These are phyloP conservation scores for Aureobasidium namibiae DNA, from an alignment of 2,329 filamentous ascomycete genomes.

Conservation along the genomic window DNA sequence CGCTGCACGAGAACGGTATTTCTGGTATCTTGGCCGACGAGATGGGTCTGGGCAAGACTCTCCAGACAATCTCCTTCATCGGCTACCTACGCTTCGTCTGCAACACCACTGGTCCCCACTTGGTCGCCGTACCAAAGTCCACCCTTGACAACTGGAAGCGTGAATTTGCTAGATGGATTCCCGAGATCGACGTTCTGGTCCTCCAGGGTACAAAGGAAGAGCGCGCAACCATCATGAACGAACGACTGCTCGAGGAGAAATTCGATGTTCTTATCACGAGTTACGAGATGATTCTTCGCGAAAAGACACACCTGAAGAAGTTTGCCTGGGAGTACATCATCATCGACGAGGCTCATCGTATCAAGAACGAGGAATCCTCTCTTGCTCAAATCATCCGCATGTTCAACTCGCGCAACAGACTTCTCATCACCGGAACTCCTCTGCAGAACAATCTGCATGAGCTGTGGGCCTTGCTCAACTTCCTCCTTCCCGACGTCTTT, in stretches of 20 bases:
- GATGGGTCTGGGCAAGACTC: slow-evolving; percentile 96
- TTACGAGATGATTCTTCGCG: slow-evolving; percentile 96
- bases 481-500: slow-evolving; percentile 95
- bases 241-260: slow-evolving; percentile 84
- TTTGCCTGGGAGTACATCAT: slow-evolving; percentile 99
- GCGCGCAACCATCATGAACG: slow-evolving; percentile 77
- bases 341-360: slow-evolving; percentile 94
- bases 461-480: slow-evolving; percentile 94
- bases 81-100: slow-evolving; percentile 89
- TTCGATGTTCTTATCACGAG: slow-evolving; percentile 98
- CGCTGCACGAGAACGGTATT: slow-evolving; percentile 95
- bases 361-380: slow-evolving; percentile 98
- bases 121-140: slow-evolving; percentile 90
- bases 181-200: slow-evolving; percentile 88
- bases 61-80: slow-evolving; percentile 95
- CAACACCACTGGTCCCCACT: slow-evolving; percentile 81
- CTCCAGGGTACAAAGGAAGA: slow-evolving; percentile 94
- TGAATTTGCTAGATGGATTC: slow-evolving; percentile 89
- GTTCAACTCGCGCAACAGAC: slow-evolving; percentile 89
- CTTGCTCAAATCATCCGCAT: slow-evolving; percentile 92
- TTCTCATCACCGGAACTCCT: slow-evolving; percentile 93
- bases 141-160: slow-evolving; percentile 98
- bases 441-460: slow-evolving; percentile 98
- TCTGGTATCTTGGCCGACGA: slow-evolving; percentile 96
- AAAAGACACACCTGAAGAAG: slow-evolving; percentile 91